phyloP scores from a whole-genome alignment of 306 rosid species.

The Phaseolus lunatus region DNA sequence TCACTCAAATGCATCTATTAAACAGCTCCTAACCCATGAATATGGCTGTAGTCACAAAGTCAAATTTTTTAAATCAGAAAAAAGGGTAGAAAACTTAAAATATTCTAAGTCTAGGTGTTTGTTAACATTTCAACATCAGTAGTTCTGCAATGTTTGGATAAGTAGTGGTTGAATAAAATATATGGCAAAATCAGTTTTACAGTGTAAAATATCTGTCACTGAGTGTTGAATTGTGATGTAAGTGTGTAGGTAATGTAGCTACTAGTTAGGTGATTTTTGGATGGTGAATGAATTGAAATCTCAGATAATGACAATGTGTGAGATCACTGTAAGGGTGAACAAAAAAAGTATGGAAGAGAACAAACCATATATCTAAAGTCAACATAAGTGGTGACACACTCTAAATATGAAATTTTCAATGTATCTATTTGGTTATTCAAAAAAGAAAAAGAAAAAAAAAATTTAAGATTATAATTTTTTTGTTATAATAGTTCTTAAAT shows the following conservation, averaged over 20 bases:
- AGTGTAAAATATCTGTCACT: neutral
- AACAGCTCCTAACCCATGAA: too few relatives aligned
- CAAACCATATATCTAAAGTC: conserved; percentile 19
- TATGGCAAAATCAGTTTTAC: neutral
- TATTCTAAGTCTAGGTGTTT: neutral
- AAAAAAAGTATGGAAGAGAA: neutral
- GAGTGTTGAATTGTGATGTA: neutral
- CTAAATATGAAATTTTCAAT: too few relatives aligned
- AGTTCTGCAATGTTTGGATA: conserved; percentile 18
- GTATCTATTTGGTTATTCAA: too few relatives aligned
- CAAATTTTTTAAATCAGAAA: too few relatives aligned
- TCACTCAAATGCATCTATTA: too few relatives aligned
- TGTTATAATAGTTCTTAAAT: too few relatives aligned
- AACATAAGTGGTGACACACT: neutral
- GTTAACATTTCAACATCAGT: conserved; percentile 46
- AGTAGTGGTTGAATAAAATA: conserved; percentile 26
- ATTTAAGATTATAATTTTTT: too few relatives aligned
- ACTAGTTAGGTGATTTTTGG: conserved; percentile 27
- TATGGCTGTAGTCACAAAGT: too few relatives aligned
- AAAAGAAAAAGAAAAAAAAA: too few relatives aligned
- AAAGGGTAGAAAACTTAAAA: too few relatives aligned
- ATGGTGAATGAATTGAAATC: conserved; percentile 25
- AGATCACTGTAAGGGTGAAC: neutral
- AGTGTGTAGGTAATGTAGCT: neutral
- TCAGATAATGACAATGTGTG: neutral